Evolutionary conservation across 2,329 filamentous ascomycete species (phyloP).

Genomic region (Rosellinia necatrix): DNA sequence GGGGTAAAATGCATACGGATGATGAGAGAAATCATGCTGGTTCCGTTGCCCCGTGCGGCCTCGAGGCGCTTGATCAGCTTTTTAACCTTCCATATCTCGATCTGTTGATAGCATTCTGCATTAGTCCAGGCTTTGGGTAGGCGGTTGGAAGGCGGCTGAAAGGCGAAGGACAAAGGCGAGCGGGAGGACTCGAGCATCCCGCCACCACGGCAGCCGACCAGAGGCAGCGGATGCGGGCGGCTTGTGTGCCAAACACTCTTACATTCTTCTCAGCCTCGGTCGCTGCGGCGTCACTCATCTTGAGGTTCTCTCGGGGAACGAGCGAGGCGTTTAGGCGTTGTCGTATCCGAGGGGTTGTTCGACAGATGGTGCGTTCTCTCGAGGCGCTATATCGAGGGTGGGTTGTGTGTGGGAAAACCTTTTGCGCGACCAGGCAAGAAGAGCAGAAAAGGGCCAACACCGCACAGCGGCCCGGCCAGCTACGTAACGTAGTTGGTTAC

Average conservation of each 20-base stretch:
- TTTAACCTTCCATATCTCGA: conserved; percentile 96
- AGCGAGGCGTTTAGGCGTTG: conserved; percentile 30
- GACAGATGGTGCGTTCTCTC: conserved; percentile 24
- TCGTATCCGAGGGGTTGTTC: conserved; percentile 26
- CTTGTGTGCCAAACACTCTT: conserved; percentile 43
- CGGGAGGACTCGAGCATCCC: conserved; percentile 1
- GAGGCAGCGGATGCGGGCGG: not conserved
- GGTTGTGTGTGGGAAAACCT: conserved; percentile 33
- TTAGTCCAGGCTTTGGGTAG: conserved; percentile 30
- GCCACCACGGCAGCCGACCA: conserved; percentile 20
- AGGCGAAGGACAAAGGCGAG: not conserved
- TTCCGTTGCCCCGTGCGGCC: conserved; percentile 96
- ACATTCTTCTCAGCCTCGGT: conserved; percentile 98
- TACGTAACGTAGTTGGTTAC: conserved; percentile 4
- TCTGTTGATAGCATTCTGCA: conserved; percentile 48
- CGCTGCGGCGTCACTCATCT: conserved; percentile 83
- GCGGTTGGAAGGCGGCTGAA: conserved; percentile 23
- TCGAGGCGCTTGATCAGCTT: conserved; percentile 99
- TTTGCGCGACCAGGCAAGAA: conserved; percentile 14
- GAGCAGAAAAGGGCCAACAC: conserved; percentile 10
- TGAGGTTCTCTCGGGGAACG: conserved; percentile 49
- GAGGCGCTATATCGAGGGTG: conserved; percentile 25
- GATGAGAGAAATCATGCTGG: conserved; percentile 99
- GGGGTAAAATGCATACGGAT: conserved; percentile 70
- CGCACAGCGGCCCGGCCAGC: not conserved